These are phyloP conservation scores for Quercus cerris DNA, from an alignment of 306 rosid genomes.

Conservation along the genomic window DNA sequence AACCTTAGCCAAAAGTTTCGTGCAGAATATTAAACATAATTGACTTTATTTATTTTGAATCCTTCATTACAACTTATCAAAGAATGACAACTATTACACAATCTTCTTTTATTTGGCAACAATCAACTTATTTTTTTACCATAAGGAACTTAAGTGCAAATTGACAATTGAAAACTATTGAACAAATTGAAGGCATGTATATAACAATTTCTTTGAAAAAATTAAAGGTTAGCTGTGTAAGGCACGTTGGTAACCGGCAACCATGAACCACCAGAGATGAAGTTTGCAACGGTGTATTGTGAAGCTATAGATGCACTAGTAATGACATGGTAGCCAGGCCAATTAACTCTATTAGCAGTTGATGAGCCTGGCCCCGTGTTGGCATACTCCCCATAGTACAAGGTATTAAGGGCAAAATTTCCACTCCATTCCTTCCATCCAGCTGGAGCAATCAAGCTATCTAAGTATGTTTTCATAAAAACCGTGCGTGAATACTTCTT, in stretches of 20 bases:
- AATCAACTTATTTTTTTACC: not conserved
- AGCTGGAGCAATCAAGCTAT: too few species aligned
- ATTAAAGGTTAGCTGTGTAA: too few species aligned
- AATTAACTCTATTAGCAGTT: conserved; percentile 48
- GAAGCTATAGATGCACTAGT: conserved; percentile 62
- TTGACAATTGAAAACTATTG: not conserved
- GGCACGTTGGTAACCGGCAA: too few species aligned
- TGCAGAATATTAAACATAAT: not conserved
- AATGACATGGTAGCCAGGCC: conserved; percentile 69
- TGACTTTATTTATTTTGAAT: not conserved
- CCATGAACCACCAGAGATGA: too few species aligned
- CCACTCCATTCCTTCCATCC: conserved; percentile 32
- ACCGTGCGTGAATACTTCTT: too few species aligned
- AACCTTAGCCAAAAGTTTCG: too few species aligned
- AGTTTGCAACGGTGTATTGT: not conserved
- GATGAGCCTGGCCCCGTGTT: conserved; percentile 70
- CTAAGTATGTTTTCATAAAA: too few species aligned
- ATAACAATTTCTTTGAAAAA: too few species aligned
- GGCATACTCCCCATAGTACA: conserved; percentile 64
- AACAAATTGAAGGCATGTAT: too few species aligned
- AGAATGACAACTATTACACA: conserved; percentile 4
- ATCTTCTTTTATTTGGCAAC: too few species aligned
- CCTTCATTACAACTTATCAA: not conserved
- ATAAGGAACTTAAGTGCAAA: not conserved
- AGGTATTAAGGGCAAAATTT: conserved; percentile 53